These are phyloP conservation scores for Termitomyces sp. DNA, from an alignment of 768 basidiomycete genomes.

Conservation along the genomic window DNA sequence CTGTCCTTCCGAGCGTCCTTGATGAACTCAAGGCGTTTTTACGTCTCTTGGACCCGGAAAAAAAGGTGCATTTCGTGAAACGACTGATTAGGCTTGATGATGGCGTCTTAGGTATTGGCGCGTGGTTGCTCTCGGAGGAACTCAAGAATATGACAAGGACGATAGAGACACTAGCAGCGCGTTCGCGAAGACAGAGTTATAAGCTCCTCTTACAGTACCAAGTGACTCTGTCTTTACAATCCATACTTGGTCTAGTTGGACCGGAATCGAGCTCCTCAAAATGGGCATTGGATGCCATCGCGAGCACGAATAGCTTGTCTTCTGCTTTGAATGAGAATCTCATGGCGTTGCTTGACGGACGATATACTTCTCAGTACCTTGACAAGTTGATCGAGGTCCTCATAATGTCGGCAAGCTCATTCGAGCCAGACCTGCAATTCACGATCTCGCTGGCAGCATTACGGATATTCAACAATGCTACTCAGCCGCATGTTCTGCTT, in stretches of 20 bases:
- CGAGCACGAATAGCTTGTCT: slow-evolving; percentile 38
- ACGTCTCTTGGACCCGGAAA: slow-evolving; percentile 50
- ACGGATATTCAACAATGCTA: slow-evolving; percentile 22
- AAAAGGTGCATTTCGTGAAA: slow-evolving; percentile 46
- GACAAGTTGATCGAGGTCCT: slow-evolving; percentile 32
- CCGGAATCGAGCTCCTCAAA: slow-evolving; percentile 30
- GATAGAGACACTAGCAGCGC: slow-evolving; percentile 30
- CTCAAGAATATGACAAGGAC: slow-evolving; percentile 42
- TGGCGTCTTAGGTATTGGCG: slow-evolving; percentile 51
- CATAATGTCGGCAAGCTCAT: slow-evolving; percentile 18
- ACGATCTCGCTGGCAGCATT: slow-evolving; percentile 27
- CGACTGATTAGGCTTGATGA: slow-evolving; percentile 55
- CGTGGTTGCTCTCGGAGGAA: slow-evolving; percentile 69
- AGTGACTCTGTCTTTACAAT: slow-evolving; percentile 41
- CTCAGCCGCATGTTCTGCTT: slow-evolving; percentile 6
- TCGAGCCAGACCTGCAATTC: slow-evolving; percentile 25
- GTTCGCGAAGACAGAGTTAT: slow-evolving; percentile 25
- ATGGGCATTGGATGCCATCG: slow-evolving; percentile 41
- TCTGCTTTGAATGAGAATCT: slow-evolving; percentile 36
- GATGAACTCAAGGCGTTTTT: slow-evolving; percentile 53
- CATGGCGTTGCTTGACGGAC: slow-evolving; percentile 40
- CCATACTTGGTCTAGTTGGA: slow-evolving; percentile 41
- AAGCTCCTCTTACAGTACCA: slow-evolving; percentile 41
- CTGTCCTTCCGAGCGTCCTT: slow-evolving; percentile 54
- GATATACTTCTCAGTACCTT: slow-evolving; percentile 40